Conservation (phyloP, 2,329 filamentous ascomycete genomes). For the Pezicula radicicola region DNA sequence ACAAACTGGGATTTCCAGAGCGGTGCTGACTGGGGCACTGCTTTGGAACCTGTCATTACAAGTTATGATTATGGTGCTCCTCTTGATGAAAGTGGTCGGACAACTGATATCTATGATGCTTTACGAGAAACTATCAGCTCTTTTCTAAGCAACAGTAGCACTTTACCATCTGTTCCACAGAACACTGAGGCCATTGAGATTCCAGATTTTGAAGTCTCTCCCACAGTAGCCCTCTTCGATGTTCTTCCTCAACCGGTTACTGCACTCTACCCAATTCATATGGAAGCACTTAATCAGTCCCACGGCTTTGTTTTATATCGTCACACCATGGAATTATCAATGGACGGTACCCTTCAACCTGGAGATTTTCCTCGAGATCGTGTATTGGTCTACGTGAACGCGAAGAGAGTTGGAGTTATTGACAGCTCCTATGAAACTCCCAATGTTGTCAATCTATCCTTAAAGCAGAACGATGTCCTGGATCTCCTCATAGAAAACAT, state of each 20-base stretch:
- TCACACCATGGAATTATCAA: slow-evolving; percentile 24
- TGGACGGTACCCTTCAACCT: slow-evolving; percentile 32
- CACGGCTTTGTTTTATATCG: slow-evolving; percentile 44
- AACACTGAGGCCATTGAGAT: slow-evolving; percentile 31
- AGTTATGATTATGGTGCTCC: slow-evolving; percentile 50
- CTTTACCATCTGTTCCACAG: slow-evolving; percentile 32
- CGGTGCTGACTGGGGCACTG: slow-evolving; percentile 40
- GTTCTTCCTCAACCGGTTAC: slow-evolving; percentile 22
- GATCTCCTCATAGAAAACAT: slow-evolving; percentile 47
- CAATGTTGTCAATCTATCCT: slow-evolving; percentile 31
- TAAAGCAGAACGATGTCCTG: slow-evolving; percentile 37
- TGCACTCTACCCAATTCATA: slow-evolving; percentile 32
- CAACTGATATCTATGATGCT: slow-evolving; percentile 39
- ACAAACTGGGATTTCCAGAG: slow-evolving; percentile 48
- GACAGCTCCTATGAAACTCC: slow-evolving; percentile 42
- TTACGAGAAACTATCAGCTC: slow-evolving; percentile 37
- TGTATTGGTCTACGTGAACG: slow-evolving; percentile 45
- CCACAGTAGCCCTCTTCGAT: slow-evolving; percentile 36
- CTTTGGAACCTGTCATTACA: slow-evolving; percentile 37
- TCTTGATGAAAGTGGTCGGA: slow-evolving; percentile 46
- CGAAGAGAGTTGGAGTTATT: slow-evolving; percentile 37
- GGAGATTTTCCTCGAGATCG: slow-evolving; percentile 44
- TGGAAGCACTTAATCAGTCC: slow-evolving; percentile 43
- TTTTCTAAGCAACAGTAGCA: slow-evolving; percentile 31
- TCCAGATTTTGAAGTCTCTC: slow-evolving; percentile 33